Evolutionary conservation across 2,329 filamentous ascomycete genomes (phyloP), one percentile per base, ranked within the genome.

Genomic region (Arthrobotrys musiformis): DNA sequence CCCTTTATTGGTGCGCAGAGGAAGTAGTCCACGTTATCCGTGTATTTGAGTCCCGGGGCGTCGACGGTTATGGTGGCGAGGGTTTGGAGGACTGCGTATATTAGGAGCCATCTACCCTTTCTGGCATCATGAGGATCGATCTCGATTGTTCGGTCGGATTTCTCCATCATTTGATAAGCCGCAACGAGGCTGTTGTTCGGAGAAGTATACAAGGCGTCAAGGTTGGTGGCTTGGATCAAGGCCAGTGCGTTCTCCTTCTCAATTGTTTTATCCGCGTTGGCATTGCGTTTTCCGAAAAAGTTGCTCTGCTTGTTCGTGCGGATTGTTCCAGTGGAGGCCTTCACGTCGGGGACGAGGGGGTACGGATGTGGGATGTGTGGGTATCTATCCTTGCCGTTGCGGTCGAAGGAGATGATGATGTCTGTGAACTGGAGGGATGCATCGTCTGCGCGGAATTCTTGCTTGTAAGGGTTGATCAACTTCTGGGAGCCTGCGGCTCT

Each of bases 331-430:
- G 60, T 77, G 9, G 64, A 48, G 13, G 67, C 63, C 42, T 70
- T 77, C 30, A 63, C 62, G 2, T 79, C 79, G 26, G 90, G 90
- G 2, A 91, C 85, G 0, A 91, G 83, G 0, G 90, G 89, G 79
- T 90, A 91, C 0, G 90, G 90, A 73, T 91, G 87, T 0, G 90
- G 88, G 50, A 92, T 88, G 76, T 91, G 89, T 2, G 90, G 90
- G 81, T 88, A 90, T 6, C 86, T 86, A 79, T 88, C 84, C 5
- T 86, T 86, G 79, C 88, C 84, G 62, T 85, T 86, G 77, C 88
- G 90, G 82, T 92, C 90, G 78, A 89, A 92, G 68, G 87, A 86
- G 68, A 91, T 85, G 2, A 92, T 84, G 82, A 92, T 87, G 79
- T 91, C 89, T 0, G 89, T 90, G 79, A 92, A 86, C 1, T 89